Conservation (phyloP, 1,284 basidiomycete genomes). For the Rhodotorula sp. region DNA sequence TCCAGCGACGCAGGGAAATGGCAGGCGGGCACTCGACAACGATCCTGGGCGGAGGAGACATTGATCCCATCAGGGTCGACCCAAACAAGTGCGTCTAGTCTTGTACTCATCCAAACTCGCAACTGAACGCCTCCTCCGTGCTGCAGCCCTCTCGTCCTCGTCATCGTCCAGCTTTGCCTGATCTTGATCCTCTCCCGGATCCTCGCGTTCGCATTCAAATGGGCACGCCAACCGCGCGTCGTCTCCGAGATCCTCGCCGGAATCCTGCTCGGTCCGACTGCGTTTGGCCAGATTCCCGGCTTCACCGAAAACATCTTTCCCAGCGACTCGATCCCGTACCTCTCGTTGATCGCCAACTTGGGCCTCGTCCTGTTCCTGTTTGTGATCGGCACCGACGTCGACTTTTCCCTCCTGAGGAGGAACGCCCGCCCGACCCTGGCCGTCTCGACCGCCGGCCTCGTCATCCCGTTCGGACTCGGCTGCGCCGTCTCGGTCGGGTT, state of each 20-base stretch:
- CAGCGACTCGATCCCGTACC: constrained; percentile 64
- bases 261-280: constrained; percentile 48
- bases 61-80: constrained; percentile 17
- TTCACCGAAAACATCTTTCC: constrained; percentile 86
- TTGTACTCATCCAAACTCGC: too few relatives aligned
- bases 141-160: constrained; percentile 37
- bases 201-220: constrained; percentile 47
- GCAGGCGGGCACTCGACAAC: constrained; percentile 5
- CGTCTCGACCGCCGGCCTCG: constrained; percentile 64
- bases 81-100: constrained; percentile 11
- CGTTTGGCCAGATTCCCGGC: constrained; percentile 70
- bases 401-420: constrained; percentile 63
- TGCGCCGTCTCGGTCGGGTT: constrained; percentile 75
- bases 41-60: constrained; percentile 10
- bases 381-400: constrained; percentile 53
- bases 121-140: neutral
- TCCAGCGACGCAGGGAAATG: neutral
- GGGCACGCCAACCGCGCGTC: constrained; percentile 50
- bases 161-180: constrained; percentile 45
- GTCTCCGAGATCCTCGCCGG: constrained; percentile 53
- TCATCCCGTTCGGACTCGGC: constrained; percentile 80
- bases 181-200: constrained; percentile 51
- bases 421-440: constrained; percentile 44
- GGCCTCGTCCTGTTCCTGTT: constrained; percentile 63
- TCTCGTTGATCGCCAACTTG: constrained; percentile 75